Percentiles rank a stretch among this genome's conserved stretches.
These are phyloP conservation scores for Yamadazyma buinensis DNA, from an alignment of 1,139 yeast genomes.

Conservation along the genomic window DNA sequence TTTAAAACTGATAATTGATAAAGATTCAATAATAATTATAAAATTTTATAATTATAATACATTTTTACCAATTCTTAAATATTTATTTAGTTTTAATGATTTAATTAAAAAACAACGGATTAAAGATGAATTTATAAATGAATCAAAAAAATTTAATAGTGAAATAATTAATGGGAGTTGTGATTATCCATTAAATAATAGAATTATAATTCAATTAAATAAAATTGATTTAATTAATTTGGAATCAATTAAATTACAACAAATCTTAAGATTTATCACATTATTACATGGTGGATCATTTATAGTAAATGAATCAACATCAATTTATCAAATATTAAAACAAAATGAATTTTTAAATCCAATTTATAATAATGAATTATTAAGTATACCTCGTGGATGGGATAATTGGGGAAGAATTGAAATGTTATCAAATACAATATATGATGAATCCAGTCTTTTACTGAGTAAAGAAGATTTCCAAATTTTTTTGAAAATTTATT, in stretches of 20 bases:
- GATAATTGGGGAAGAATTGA: conserved; percentile 51
- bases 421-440: conserved; percentile 34
- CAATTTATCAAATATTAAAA: background rate
- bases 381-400: conserved; percentile 43
- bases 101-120: background rate
- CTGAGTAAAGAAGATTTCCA: conserved; percentile 2
- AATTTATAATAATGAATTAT: background rate
- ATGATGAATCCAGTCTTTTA: conserved; percentile 7
- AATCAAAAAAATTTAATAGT: background rate
- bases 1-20: background rate
- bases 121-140: background rate
- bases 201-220: conserved; percentile 1
- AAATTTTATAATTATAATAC: conserved; percentile 1
- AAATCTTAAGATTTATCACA: conserved; percentile 46
- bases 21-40: conserved; percentile 3
- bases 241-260: conserved; percentile 39
- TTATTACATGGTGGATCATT: conserved; percentile 41
- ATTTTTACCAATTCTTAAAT: conserved; percentile 1
- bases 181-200: conserved; percentile 3
- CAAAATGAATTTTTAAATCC: conserved; percentile 2
- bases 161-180: conserved; percentile 4
- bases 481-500: background rate
- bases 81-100: background rate
- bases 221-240: conserved; percentile 13
- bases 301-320: conserved; percentile 10